phyloP scores from a whole-genome alignment of 495 filamentous ascomycete genomes.

The Darksidea phi region DNA sequence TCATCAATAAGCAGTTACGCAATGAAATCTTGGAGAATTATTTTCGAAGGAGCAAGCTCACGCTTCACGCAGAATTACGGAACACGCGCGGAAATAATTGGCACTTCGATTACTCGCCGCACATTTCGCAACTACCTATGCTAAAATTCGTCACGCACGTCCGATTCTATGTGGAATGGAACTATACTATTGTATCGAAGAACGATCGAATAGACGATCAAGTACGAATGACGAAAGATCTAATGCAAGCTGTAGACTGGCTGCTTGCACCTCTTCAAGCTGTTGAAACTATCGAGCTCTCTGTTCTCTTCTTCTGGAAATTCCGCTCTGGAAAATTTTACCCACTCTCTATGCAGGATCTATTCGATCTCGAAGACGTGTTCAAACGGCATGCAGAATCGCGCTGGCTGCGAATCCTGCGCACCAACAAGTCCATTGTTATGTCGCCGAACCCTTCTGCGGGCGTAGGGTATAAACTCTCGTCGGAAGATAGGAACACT shows the following conservation, averaged over 20 bases:
- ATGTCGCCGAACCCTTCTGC: constrained; percentile 14
- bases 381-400: constrained; percentile 28
- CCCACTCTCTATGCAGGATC: constrained; percentile 25
- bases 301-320: constrained; percentile 25
- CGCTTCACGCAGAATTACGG: constrained; percentile 25
- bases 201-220: constrained; percentile 20
- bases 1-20: constrained; percentile 25
- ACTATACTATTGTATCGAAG: constrained; percentile 18
- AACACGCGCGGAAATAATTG: constrained; percentile 22
- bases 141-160: constrained; percentile 23
- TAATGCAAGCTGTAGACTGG: constrained; percentile 22
- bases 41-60: constrained; percentile 16
- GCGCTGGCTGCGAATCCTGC: constrained; percentile 24
- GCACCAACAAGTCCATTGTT: constrained; percentile 15
- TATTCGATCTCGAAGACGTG: constrained; percentile 31
- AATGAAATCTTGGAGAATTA: constrained; percentile 22
- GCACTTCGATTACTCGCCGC: constrained; percentile 26
- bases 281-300: constrained; percentile 19
- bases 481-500: constrained; percentile 13
- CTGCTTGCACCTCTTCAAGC: constrained; percentile 23
- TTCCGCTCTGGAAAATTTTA: constrained; percentile 25
- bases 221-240: constrained; percentile 24
- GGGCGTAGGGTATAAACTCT: constrained; percentile 28
- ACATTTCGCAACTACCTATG: constrained; percentile 23
- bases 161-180: constrained; percentile 28